phyloP scores from a whole-genome alignment of 2,329 filamentous ascomycete species.

The Penicillium freii region DNA sequence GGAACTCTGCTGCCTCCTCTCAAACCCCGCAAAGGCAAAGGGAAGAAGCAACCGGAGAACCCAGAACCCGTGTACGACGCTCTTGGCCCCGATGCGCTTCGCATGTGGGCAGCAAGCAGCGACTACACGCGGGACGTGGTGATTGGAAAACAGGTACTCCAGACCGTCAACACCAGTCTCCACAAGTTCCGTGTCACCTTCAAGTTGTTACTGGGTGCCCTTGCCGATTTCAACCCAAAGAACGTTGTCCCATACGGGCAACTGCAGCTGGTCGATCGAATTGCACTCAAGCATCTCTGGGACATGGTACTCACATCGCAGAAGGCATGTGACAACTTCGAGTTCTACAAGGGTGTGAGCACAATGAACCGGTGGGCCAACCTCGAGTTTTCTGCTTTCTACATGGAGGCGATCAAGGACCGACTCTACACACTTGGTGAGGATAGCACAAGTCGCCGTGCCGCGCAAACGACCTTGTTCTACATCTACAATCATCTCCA shows the following conservation, averaged over 20 bases:
- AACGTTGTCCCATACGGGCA: constrained; percentile 42
- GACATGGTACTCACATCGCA: constrained; percentile 65
- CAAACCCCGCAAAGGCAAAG: constrained; percentile 61
- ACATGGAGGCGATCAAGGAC: constrained; percentile 90
- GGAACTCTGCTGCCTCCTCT: constrained; percentile 72
- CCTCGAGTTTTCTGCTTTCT: constrained; percentile 84
- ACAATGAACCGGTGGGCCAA: constrained; percentile 78
- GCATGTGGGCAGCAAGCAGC: constrained; percentile 86
- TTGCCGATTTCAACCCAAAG: constrained; percentile 56
- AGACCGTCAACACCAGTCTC: constrained; percentile 70
- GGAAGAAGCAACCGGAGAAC: constrained; percentile 41
- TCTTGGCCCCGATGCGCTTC: constrained; percentile 80
- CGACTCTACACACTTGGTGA: constrained; percentile 79
- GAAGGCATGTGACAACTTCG: constrained; percentile 65
- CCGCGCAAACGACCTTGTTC: constrained; percentile 57
- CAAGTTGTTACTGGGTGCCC: constrained; percentile 82
- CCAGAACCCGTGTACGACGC: constrained; percentile 57
- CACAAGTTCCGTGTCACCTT: constrained; percentile 86
- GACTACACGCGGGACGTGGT: constrained; percentile 88
- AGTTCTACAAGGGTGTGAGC: constrained; percentile 77
- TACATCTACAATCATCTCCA: constrained; percentile 69
- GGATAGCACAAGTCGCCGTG: constrained; percentile 58
- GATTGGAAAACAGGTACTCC: constrained; percentile 74
- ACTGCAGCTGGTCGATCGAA: constrained; percentile 64
- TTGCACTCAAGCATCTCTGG: constrained; percentile 73